Evolutionary conservation across 768 basidiomycete species (phyloP), one percentile per base, ranked within the genome.

Genomic region (Tricholoma hemisulphureum): DNA sequence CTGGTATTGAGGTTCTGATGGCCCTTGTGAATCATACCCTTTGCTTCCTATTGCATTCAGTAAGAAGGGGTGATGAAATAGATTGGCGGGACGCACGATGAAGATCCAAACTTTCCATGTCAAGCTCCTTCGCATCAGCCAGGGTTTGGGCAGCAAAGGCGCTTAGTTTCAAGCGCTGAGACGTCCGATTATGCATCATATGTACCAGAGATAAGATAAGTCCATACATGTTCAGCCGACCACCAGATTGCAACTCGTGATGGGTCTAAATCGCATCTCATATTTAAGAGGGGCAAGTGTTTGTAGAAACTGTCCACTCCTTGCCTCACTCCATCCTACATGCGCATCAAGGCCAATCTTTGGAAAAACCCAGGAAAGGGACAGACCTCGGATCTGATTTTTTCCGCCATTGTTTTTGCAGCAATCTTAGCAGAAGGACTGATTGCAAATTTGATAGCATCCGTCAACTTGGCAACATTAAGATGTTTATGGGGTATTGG

Each of bases 211-310:
- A 8, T 16, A 28, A 13, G 18, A 3, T 31, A 14, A 24, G 5
- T 6, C 67, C 72, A 6, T 60, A 79, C 81, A 63, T 80, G 73
- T 63, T 79, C 73, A 8, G 74, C 72, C 3, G 77, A 83, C 81
- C 82, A 87, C 85, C 85, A 88, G 4, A 82, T 73, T 0, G 84
- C 85, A 11, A 83, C 60, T 31, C 74, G 72, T 0, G 73, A 69
- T 0, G 83, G 76, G 51, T 82, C 80, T 50, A 87, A 63, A 64
- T 86, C 84, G 61, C 85, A 88, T 63, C 82, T 71, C 85, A 87
- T 86, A 61, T 83, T 83, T 28, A 82, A 63, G 43, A 87, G 65
- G 1, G 85, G 85, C 16, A 87, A 69, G 65, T 86, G 85, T 41
- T 71, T 71, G 65, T 87, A 83, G 64, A 86, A 85, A 34, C 79